These are phyloP conservation scores for Lagenidium sp. DNA, from an alignment of 352 stramenopile genomes.

Conservation along the genomic window DNA sequence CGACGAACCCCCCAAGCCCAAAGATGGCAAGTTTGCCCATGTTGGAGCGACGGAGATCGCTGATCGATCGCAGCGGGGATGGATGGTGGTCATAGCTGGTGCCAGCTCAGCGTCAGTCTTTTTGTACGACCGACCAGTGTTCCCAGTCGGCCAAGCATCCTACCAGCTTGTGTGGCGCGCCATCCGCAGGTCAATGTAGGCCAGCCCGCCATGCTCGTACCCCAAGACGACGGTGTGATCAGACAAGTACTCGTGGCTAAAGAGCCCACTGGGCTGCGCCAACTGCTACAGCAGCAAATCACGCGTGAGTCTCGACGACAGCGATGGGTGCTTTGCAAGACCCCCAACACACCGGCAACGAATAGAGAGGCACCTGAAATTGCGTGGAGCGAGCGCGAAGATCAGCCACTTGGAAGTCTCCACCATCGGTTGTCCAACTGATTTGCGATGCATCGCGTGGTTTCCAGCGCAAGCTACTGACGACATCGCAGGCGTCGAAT, in stretches of 20 bases:
- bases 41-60: slow-evolving; percentile 51
- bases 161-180: slow-evolving; percentile 34
- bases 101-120: background rate
- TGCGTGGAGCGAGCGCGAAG: slow-evolving; percentile 19
- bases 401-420: slow-evolving; percentile 63
- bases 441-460: slow-evolving; percentile 24
- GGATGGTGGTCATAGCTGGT: slow-evolving; percentile 38
- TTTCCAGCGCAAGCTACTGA: slow-evolving; percentile 73
- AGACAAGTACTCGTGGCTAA: slow-evolving; percentile 62
- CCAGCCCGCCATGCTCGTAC: slow-evolving; percentile 51
- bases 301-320: background rate
- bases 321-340: background rate
- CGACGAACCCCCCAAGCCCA: slow-evolving; percentile 47
- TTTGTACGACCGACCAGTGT: too few species aligned
- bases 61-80: slow-evolving; percentile 28
- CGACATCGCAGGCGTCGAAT: slow-evolving; percentile 65
- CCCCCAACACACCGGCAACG: background rate
- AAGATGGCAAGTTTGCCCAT: slow-evolving; percentile 46
- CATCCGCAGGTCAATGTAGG: slow-evolving; percentile 63
- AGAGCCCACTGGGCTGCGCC: slow-evolving; percentile 41
- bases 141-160: background rate
- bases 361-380: background rate
- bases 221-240: slow-evolving; percentile 42
- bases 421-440: slow-evolving; percentile 78
- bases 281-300: slow-evolving; percentile 17